Evolutionary conservation across 2,329 filamentous ascomycete species (phyloP).

Genomic region (Aaosphaeria arxii): DNA sequence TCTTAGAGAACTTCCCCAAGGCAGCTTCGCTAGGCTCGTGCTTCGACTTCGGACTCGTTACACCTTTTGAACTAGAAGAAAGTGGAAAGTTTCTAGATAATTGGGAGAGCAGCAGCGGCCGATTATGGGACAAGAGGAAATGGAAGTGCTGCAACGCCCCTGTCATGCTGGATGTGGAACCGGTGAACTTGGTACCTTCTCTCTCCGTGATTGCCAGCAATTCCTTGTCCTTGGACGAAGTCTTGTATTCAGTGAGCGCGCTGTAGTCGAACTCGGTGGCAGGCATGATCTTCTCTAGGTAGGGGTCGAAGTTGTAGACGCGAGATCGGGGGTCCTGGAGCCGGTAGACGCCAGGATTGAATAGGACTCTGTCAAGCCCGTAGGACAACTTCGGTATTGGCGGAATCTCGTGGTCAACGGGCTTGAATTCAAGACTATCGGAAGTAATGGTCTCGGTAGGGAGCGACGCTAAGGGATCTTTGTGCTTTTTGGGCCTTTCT

Average conservation of each 20-base stretch:
- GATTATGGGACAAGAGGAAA: slow-evolving; percentile 82
- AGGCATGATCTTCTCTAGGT: slow-evolving; percentile 89
- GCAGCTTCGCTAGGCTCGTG: slow-evolving; percentile 26
- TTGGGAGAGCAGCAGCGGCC: slow-evolving; percentile 63
- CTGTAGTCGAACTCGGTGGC: slow-evolving; percentile 89
- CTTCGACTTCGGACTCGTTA: not conserved
- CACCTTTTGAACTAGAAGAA: slow-evolving; percentile 27
- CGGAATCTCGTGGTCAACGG: slow-evolving; percentile 45
- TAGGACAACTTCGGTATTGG: slow-evolving; percentile 65
- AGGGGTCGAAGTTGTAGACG: slow-evolving; percentile 97
- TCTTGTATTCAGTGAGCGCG: slow-evolving; percentile 81
- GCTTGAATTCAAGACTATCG: slow-evolving; percentile 31
- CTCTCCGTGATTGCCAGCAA: slow-evolving; percentile 67
- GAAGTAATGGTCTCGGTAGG: slow-evolving; percentile 20
- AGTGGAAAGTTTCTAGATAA: slow-evolving; percentile 66
- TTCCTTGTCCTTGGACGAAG: slow-evolving; percentile 77
- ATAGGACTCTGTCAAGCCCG: slow-evolving; percentile 83
- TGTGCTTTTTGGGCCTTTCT: slow-evolving; percentile 4
- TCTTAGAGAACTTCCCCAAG: slow-evolving; percentile 60
- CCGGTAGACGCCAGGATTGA: slow-evolving; percentile 85
- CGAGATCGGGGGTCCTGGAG: slow-evolving; percentile 83
- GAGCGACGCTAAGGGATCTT: slow-evolving; percentile 9
- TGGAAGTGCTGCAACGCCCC: slow-evolving; percentile 85
- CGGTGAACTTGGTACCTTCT: slow-evolving; percentile 75
- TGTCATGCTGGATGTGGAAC: slow-evolving; percentile 97